Evolutionary conservation across 2,329 filamentous ascomycete genomes (phyloP).

Genomic region (Dissoconium aciculare): DNA sequence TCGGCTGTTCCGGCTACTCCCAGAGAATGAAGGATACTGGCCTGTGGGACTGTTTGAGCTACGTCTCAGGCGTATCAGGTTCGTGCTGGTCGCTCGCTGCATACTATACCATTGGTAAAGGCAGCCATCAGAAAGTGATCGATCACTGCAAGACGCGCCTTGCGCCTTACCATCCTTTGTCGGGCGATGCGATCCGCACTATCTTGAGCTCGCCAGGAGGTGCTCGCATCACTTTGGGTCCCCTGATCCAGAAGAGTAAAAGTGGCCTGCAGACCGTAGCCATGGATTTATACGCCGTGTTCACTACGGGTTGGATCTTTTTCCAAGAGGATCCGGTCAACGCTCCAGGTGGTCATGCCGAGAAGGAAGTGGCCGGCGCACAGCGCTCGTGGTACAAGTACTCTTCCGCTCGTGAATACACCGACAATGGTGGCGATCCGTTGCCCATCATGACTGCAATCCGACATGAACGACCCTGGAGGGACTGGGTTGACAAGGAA

Average conservation of each 20-base stretch:
- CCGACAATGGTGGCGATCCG: conserved; percentile 15
- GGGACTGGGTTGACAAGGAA: conserved; percentile 17
- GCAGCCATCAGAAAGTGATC: conserved; percentile 18
- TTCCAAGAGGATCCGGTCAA: conserved; percentile 17
- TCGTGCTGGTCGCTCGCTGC: conserved; percentile 22
- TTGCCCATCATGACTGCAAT: conserved; percentile 19
- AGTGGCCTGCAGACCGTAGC: conserved; percentile 20
- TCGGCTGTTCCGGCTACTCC: conserved; percentile 18
- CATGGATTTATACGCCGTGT: conserved; percentile 23
- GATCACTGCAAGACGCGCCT: conserved; percentile 23
- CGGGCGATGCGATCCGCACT: conserved; percentile 20
- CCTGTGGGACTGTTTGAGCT: conserved; percentile 22
- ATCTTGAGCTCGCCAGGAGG: conserved; percentile 17
- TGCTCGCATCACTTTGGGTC: conserved; percentile 18
- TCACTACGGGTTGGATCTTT: conserved; percentile 22
- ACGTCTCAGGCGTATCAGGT: conserved; percentile 21
- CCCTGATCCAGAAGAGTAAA: conserved; percentile 19
- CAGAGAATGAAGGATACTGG: conserved; percentile 19
- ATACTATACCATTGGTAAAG: conserved; percentile 21
- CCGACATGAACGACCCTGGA: conserved; percentile 19
- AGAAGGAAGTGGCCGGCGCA: conserved; percentile 13
- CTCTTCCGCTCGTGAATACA: conserved; percentile 15
- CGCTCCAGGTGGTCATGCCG: conserved; percentile 11
- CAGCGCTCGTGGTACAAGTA: conserved; percentile 20
- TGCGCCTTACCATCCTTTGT: conserved; percentile 22